phyloP scores from a whole-genome alignment of 2,329 filamentous ascomycete species.

The Amauroascus niger region DNA sequence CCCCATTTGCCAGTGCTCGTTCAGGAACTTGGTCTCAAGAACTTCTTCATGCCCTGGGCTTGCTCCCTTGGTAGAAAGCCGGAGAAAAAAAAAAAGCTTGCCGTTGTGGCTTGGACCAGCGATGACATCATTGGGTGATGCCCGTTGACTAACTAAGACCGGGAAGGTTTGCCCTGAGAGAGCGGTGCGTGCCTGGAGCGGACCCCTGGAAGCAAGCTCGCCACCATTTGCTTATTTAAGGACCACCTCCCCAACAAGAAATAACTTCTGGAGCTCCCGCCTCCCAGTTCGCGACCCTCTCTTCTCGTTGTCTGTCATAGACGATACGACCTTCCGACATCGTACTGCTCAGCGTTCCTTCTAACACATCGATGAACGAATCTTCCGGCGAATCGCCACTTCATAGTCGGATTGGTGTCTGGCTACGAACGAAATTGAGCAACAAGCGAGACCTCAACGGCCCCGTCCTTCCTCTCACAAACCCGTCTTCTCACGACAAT shows the following conservation, averaged over 20 bases:
- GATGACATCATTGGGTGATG: not conserved
- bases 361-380: constrained; percentile 7
- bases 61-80: too few species aligned
- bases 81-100: too few species aligned
- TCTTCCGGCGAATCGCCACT: not conserved
- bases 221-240: not conserved
- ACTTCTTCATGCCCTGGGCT: too few species aligned
- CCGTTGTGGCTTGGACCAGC: not conserved
- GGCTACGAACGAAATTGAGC: constrained; percentile 2
- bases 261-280: too few species aligned
- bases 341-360: not conserved
- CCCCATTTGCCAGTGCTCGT: too few species aligned
- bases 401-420: constrained; percentile 7
- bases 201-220: not conserved
- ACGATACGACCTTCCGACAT: too few species aligned
- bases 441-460: not conserved
- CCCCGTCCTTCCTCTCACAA: not conserved
- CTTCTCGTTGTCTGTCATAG: too few species aligned
- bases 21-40: too few species aligned
- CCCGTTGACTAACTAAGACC: not conserved
- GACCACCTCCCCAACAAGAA: not conserved
- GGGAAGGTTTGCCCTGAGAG: too few species aligned
- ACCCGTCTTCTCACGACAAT: not conserved
- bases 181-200: not conserved
- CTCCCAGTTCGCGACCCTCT: too few species aligned